Conservation (phyloP, 2,329 filamentous ascomycete genomes). For the Bertia moriformis region DNA sequence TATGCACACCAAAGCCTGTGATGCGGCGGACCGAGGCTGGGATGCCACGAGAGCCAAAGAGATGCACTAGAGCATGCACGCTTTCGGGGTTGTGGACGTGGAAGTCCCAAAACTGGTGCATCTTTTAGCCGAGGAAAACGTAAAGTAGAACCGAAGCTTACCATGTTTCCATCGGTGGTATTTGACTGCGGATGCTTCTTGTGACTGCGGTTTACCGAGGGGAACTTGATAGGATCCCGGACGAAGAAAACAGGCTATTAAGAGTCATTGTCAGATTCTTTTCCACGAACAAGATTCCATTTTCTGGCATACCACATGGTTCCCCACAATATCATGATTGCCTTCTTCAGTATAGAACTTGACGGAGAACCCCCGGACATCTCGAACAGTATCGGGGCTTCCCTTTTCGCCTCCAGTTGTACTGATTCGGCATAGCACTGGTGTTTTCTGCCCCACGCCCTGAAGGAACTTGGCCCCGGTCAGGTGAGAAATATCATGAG, state of each 20-base stretch:
- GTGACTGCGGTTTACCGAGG: conserved; percentile 16
- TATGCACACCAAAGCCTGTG: conserved; percentile 31
- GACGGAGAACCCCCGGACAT: background rate
- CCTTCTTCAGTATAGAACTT: conserved; percentile 1
- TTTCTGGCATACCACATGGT: background rate
- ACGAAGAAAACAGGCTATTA: conserved; percentile 25
- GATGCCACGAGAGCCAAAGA: conserved; percentile 32
- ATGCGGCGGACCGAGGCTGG: conserved; percentile 28
- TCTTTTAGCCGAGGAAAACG: background rate
- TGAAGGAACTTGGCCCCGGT: conserved; percentile 37
- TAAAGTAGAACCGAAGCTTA: conserved; percentile 6
- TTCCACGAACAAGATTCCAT: background rate
- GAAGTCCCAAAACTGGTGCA: conserved; percentile 18
- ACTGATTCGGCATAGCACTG: background rate
- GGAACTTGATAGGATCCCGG: conserved; percentile 25
- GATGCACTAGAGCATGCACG: conserved; percentile 32
- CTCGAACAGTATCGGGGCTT: background rate
- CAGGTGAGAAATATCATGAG: conserved; percentile 38
- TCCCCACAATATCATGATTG: background rate
- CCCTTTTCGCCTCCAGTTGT: background rate
- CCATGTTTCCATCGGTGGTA: conserved; percentile 18
- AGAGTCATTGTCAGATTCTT: background rate
- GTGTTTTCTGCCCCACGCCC: conserved; percentile 34
- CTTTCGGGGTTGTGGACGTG: conserved; percentile 28
- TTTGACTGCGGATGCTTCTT: conserved; percentile 14